phyloP scores from a whole-genome alignment of 1,284 basidiomycete species.

The Leccinum brunneo-olivaceum region DNA sequence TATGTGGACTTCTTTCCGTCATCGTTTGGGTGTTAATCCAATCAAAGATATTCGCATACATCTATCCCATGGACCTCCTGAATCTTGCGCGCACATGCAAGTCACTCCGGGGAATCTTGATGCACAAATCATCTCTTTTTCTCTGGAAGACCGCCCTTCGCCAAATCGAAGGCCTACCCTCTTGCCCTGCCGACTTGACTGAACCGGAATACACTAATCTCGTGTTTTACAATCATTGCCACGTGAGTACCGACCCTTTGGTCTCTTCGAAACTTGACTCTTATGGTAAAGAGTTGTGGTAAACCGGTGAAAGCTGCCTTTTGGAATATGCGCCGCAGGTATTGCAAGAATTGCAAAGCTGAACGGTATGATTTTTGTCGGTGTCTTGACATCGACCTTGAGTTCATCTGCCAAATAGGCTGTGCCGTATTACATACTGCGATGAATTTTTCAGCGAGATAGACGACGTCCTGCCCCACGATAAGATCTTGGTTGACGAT shows the following conservation, averaged over 20 bases:
- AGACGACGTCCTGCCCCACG: not conserved
- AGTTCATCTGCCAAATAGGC: no score
- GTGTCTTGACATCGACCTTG: no score
- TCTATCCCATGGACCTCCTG: conserved; percentile 24
- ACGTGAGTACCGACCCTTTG: conserved; percentile 1
- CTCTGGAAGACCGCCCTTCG: conserved; percentile 21
- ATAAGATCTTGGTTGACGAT: not conserved
- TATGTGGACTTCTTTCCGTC: not conserved
- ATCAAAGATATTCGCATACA: conserved; percentile 20
- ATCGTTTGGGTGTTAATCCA: not conserved
- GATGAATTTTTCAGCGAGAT: no score
- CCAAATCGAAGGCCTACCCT: conserved; percentile 8
- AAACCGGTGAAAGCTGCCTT: not conserved
- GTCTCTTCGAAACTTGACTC: not conserved
- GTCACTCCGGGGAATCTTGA: conserved; percentile 19
- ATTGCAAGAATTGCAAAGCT: not conserved
- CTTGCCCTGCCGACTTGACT: conserved; percentile 25
- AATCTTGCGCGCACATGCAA: conserved; percentile 27
- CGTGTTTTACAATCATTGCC: conserved; percentile 17
- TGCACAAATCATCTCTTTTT: conserved; percentile 20
- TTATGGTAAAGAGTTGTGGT: not conserved
- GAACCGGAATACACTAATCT: conserved; percentile 28
- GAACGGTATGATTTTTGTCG: conserved; percentile 1
- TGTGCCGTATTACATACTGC: no score
- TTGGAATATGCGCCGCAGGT: conserved; percentile 1